phyloP scores from a whole-genome alignment of 257 asterid genomes.

The Thymus mandschuricus region DNA sequence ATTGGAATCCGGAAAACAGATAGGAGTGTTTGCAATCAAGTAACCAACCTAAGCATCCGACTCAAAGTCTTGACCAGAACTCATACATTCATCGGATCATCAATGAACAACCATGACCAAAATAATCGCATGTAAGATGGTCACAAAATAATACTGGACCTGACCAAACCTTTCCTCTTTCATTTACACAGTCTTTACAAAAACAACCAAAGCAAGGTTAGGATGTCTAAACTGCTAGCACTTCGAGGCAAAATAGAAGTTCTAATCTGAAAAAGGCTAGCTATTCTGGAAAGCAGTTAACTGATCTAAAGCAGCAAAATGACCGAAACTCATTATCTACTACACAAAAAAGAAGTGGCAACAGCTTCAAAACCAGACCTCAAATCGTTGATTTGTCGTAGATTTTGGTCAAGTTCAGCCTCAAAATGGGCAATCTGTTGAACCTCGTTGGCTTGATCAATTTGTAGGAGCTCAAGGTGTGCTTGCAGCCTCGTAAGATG shows the following conservation, averaged over 20 bases:
- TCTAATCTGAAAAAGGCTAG: neutral
- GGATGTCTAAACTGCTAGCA: neutral
- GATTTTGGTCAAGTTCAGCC: constrained; percentile 33
- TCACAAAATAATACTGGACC: neutral
- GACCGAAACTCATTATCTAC: neutral
- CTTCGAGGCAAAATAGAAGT: neutral
- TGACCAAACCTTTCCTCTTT: neutral
- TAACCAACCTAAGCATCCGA: neutral
- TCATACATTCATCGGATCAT: neutral
- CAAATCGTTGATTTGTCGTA: constrained; percentile 28
- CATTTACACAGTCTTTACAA: neutral
- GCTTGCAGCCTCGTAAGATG: constrained; percentile 50
- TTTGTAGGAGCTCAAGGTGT: constrained; percentile 36
- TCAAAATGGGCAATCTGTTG: constrained; percentile 42
- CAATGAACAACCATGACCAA: neutral
- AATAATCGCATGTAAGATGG: neutral
- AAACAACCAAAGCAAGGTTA: neutral
- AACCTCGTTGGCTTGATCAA: constrained; percentile 39
- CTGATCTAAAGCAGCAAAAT: neutral
- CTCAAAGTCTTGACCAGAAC: neutral
- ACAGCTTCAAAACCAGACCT: constrained; percentile 33
- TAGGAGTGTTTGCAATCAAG: neutral
- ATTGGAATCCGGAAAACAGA: neutral
- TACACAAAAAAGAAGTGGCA: neutral
- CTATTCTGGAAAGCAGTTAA: neutral